Evolutionary conservation across 768 basidiomycete genomes (phyloP), one percentile per base, ranked within the genome.

Genomic region (Phlegmacium glaucopus): DNA sequence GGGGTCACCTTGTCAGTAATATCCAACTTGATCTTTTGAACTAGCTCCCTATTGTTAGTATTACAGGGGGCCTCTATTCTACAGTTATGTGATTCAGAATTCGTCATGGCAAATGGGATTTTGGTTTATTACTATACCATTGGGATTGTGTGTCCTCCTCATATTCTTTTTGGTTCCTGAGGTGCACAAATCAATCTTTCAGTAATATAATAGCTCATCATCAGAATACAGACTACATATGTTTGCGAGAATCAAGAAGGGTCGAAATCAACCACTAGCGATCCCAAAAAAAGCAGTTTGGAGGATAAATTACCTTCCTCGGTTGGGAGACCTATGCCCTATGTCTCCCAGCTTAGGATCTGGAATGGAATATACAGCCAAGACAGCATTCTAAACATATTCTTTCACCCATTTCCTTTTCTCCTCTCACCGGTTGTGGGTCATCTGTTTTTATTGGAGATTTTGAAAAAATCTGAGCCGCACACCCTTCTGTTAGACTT

Each of bases 91-190:
- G 15, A 66, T 75, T 11, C 64, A 71, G 45, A 71, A 72, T 48
- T 43, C 69, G 18, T 64, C 72, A 3, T 70, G 72, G 70, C 65
- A 72, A 42, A 68, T 68, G 67, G 70, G 71, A 13, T 76, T 75
- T 55, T 76, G 74, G 74, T 70, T 74, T 48, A 67, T 75, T n/a
- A 63, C 65, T 25, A 75, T 75, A 38, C 66, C 69, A 1, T 58
- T 72, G 15, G 72, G 73, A 8, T 47, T 75, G 11, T 58, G 59
- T 4, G 53, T 69, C 9, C 37, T 72, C n/a, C 45, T 64, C 6
- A 63, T 74, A 3, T 70, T 75, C 52, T 70, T 74, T 55, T 66
- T 73, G 41, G 70, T 74, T 2, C 74, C 72, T 6, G 73, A 75
- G 60, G 73, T 69, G 46, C 6, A 58, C 44, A 13, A 39, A n/a